Conservation (phyloP, 352 stramenopile genomes). For the Globisporangium paroecandrum region DNA sequence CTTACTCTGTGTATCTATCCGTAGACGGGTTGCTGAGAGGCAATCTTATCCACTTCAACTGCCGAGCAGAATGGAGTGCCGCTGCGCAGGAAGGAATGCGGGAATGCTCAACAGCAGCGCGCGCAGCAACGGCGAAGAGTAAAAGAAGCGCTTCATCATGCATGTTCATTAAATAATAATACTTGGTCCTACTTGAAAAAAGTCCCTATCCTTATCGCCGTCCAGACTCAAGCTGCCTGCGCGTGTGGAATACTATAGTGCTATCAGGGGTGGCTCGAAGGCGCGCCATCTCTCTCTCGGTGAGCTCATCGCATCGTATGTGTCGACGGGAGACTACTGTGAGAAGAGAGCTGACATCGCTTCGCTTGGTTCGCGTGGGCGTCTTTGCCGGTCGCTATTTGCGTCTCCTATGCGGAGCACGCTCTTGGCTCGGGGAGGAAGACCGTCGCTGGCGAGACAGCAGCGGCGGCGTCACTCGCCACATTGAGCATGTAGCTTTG, state of each 20-base stretch:
- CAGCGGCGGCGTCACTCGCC: not conserved
- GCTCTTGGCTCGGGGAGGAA: conserved; percentile 26
- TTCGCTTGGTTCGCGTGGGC: too few relatives aligned
- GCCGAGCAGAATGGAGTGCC: too few relatives aligned
- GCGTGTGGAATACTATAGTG: conserved; percentile 7
- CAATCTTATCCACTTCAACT: too few relatives aligned
- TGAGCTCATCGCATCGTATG: too few relatives aligned
- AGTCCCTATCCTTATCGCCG: not conserved
- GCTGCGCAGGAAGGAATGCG: too few relatives aligned
- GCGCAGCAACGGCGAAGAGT: too few relatives aligned
- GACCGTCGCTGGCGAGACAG: conserved; percentile 3
- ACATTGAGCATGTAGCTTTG: conserved; percentile 33
- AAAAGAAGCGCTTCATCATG: too few relatives aligned
- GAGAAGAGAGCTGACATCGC: too few relatives aligned
- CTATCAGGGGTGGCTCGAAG: not conserved
- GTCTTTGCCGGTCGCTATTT: not conserved
- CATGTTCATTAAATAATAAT: conserved; percentile 10
- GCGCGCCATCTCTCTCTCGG: not conserved
- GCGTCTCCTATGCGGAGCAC: conserved; percentile 31
- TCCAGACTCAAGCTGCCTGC: not conserved
- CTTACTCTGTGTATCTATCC: not conserved
- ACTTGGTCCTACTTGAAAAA: conserved; percentile 3
- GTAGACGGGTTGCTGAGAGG: not conserved
- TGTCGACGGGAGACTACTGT: too few relatives aligned
- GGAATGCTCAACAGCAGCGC: too few relatives aligned